Evolutionary conservation across 1,139 yeast species (phyloP).

Genomic region (Spathaspora sp.): DNA sequence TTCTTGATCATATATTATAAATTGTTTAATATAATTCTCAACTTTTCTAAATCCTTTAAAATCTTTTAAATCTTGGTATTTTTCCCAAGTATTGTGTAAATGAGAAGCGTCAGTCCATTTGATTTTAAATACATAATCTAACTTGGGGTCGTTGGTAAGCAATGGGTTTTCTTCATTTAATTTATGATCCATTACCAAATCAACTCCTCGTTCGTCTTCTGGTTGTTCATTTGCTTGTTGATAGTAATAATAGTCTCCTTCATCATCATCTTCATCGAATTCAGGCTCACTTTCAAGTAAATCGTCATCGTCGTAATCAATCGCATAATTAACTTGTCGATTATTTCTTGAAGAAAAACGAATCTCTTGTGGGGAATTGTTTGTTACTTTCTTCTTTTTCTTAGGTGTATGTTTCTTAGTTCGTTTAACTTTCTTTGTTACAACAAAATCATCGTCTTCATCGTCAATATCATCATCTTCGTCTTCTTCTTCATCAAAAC

Average conservation of each 20-base stretch:
- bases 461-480: constrained; percentile 31
- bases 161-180: constrained; percentile 35
- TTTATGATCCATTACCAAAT: constrained; percentile 55
- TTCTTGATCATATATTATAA: constrained; percentile 69
- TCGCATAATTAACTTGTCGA: constrained; percentile 70
- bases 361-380: constrained; percentile 39
- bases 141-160: constrained; percentile 53
- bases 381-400: constrained; percentile 15
- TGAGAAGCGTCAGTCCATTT: constrained; percentile 92
- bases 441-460: constrained; percentile 31
- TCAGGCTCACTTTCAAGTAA: constrained; percentile 58
- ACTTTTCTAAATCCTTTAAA: constrained; percentile 79
- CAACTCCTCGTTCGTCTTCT: constrained; percentile 48
- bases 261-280: constrained; percentile 31
- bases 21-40: constrained; percentile 86
- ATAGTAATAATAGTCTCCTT: constrained; percentile 40
- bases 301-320: constrained; percentile 67
- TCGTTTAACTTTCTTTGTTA: constrained; percentile 18
- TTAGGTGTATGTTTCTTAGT: constrained; percentile 19
- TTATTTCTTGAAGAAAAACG: constrained; percentile 79
- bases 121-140: constrained; percentile 61
- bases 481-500: constrained; percentile 27
- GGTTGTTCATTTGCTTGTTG: constrained; percentile 32
- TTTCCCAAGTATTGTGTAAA: constrained; percentile 94
- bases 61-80: constrained; percentile 55